Conservation (phyloP, 352 stramenopile genomes). For the Pythium angustatum region DNA sequence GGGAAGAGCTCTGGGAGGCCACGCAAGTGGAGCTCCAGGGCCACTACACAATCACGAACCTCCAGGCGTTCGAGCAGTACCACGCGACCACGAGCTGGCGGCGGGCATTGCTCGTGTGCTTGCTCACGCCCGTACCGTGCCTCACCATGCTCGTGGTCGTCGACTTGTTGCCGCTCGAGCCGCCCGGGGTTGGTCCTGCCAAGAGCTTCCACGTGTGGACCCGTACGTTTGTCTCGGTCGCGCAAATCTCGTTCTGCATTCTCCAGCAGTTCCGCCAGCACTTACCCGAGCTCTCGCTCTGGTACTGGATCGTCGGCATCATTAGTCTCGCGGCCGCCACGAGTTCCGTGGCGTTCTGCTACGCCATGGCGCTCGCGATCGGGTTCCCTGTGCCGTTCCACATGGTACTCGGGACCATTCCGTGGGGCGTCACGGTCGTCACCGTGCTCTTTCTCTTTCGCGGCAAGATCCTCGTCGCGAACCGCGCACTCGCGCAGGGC, state of each 20-base stretch:
- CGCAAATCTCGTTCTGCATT: constrained; percentile 2
- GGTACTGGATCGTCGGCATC: neutral
- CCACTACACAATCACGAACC: constrained; percentile 8
- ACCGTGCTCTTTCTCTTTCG: neutral
- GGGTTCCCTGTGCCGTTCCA: constrained; percentile 45
- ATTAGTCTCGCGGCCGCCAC: neutral
- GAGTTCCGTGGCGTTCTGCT: neutral
- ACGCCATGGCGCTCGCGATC: constrained; percentile 14
- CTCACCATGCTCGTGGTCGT: constrained; percentile 1
- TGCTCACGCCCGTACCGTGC: constrained; percentile 10
- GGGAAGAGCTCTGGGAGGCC: neutral
- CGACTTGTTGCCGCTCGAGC: constrained; percentile 7
- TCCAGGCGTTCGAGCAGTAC: constrained; percentile 2
- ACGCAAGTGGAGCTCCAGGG: constrained; percentile 22
- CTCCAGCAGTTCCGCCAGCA: constrained; percentile 19
- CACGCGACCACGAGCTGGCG: constrained; percentile 2
- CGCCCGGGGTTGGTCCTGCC: neutral
- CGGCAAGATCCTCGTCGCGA: neutral
- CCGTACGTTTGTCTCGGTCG: neutral
- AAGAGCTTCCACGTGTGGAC: constrained; percentile 6
- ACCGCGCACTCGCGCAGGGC: neutral
- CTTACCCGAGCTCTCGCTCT: neutral
- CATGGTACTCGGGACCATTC: constrained; percentile 32
- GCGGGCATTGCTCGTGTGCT: constrained; percentile 3
- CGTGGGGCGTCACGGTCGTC: constrained; percentile 31